Evolutionary conservation across 2,329 filamentous ascomycete genomes (phyloP), one percentile per base, ranked within the genome.

Genomic region (Coleophoma cylindrospora): DNA sequence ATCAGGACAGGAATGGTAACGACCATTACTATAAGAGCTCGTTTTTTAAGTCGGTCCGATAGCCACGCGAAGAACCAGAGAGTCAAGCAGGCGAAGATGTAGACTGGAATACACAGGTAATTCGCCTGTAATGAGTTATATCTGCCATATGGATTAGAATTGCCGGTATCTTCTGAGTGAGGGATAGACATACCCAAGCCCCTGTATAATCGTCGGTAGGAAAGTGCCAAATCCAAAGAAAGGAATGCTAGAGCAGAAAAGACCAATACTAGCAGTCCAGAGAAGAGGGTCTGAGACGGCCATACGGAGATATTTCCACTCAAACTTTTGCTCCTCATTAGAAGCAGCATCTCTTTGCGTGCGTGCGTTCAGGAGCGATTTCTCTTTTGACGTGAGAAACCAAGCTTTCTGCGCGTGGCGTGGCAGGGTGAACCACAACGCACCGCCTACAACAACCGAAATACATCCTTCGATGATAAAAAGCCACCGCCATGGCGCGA

Each of bases 401-500:
- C 61, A 64, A 22, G 62, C 62, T 10, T 51, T 51, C 27, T 60
- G 50, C 2, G 59, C 57, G 7, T 49, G 57, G 34, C 54, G 58
- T 2, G 62, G 62, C 12, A 64, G 50, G 5, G 54, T 43, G 17
- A 58, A 51, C 58, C 56, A 61, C 27, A 56, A 48, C n/a, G 54
- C 51, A 8, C 56, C 49, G 48, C 57, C 59, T 17, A 61, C 49
- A 7, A 62, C 49, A 41, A 60, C 53, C 3, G 63, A 50, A 1
- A 61, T 55, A 14, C 50, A 41, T 10, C 52, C 53, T 22, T 61
- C 56, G 10, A 62, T 57, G 55, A 66, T 64, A 4, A 55, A 62
- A 22, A 57, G 51, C 56, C 66, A 77, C 53, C 72, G 63, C 75
- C 76, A 79, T 2, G 74, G 71, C 2, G 67, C 65, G 22, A 69